Conservation (phyloP, 768 basidiomycete species). For the Rhodotorula kratochvilovae region DNA sequence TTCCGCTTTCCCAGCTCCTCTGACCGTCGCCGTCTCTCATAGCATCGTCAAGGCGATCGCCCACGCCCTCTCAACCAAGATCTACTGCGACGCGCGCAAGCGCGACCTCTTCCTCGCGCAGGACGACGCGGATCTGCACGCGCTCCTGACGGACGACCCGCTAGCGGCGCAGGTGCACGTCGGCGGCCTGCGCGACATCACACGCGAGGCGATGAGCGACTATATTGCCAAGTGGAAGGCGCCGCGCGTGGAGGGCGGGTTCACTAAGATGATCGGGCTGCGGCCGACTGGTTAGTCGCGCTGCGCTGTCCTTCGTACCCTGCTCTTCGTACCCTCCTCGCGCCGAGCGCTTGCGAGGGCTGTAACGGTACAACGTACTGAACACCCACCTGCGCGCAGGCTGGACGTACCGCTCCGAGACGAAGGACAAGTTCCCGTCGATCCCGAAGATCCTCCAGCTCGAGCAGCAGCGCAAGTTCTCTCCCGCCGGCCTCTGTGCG, state of each 20-base stretch:
- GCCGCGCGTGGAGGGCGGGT: conserved; percentile 18
- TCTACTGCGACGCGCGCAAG: conserved; percentile 86
- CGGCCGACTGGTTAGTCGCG: conserved; percentile 68
- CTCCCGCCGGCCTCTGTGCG: conserved; percentile 50
- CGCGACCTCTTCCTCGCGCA: conserved; percentile 75
- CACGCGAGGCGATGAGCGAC: conserved; percentile 66
- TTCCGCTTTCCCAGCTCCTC: too few relatives aligned
- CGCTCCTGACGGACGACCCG: conserved; percentile 71
- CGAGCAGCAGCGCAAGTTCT: conserved; percentile 65
- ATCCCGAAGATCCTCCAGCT: conserved; percentile 65
- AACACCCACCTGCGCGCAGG: too few relatives aligned
- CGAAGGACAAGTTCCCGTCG: conserved; percentile 55
- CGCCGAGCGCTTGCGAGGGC: too few relatives aligned
- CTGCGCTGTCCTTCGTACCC: too few relatives aligned
- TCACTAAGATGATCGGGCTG: conserved; percentile 61
- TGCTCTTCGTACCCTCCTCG: too few relatives aligned
- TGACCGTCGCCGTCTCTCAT: background rate
- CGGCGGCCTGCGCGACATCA: conserved; percentile 67
- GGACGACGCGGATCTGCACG: conserved; percentile 73
- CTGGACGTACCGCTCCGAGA: conserved; percentile 43
- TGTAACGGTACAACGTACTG: too few relatives aligned
- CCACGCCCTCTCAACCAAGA: conserved; percentile 67
- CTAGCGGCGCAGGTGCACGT: conserved; percentile 75
- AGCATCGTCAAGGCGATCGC: conserved; percentile 64
- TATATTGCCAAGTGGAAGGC: conserved; percentile 61